Conservation (phyloP, 1,284 basidiomycete genomes). For the Wolfiporia cocos region DNA sequence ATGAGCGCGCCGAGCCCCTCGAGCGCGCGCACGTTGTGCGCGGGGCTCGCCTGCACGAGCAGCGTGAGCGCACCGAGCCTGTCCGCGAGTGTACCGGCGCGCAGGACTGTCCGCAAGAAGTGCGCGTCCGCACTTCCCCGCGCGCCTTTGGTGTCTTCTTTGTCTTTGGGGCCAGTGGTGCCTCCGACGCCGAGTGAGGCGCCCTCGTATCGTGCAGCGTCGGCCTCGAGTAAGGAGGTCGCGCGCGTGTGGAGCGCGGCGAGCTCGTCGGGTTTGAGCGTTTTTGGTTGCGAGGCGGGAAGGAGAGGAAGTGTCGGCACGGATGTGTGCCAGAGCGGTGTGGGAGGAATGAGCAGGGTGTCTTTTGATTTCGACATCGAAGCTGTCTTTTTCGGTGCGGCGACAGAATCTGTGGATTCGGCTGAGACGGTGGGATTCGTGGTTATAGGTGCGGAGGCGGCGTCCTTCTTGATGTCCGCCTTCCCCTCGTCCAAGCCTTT, state of each 20-base stretch:
- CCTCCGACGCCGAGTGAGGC: constrained; percentile 31
- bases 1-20: constrained; percentile 76
- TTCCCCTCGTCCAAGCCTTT: background rate
- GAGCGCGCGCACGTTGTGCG: constrained; percentile 84
- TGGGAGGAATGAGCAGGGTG: constrained; percentile 38
- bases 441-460: background rate
- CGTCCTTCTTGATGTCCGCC: background rate
- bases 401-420: background rate
- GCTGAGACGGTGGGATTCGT: background rate
- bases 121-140: constrained; percentile 62
- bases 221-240: constrained; percentile 42
- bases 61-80: constrained; percentile 90
- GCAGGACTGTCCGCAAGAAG: constrained; percentile 82
- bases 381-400: constrained; percentile 2
- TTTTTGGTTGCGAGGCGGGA: constrained; percentile 14
- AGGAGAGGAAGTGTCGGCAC: constrained; percentile 27
- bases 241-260: constrained; percentile 44
- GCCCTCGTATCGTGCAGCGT: constrained; percentile 41
- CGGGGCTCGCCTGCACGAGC: constrained; percentile 84
- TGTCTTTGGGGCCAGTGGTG: background rate
- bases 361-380: constrained; percentile 1
- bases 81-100: constrained; percentile 89
- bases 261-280: constrained; percentile 39
- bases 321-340: constrained; percentile 55
- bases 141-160: background rate